Evolutionary conservation across 2,329 filamentous ascomycete genomes (phyloP), one percentile per base, ranked within the genome.

Genomic region (Alternaria hordeiaustralica): DNA sequence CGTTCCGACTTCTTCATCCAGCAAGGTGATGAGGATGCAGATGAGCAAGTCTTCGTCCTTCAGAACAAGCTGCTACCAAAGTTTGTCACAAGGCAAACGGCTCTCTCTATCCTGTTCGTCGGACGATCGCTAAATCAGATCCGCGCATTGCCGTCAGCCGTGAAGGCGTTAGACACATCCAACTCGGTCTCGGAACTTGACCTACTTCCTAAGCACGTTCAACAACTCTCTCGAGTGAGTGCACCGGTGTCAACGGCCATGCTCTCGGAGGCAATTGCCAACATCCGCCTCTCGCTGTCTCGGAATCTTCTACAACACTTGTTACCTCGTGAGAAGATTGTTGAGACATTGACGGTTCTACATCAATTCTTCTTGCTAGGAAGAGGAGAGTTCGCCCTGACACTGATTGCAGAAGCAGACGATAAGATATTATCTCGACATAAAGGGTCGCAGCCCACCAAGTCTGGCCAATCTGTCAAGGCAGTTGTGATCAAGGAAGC

Each of bases 81-180:
- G 12, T 97, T 97, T 75, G 92, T 97, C 7, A 90, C 89, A 1
- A 79, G 87, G 0, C 82, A 89, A 5, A 92, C 93, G 2, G 93
- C 93, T 8, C 86, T 88, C 4, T 97, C 94, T 0, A 93, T 98
- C 78, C 83, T 97, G 6, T 97, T 97, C 75, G 91, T 97, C 65
- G 96, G 96, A 11, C 92, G 92, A 68, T 96, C 94, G 0, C 83
- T 98, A 50, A 93, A 96, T 71, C 92, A 97, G 69, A 91, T 97
- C 58, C 87, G 91, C 54, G 65, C 82, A 70, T 58, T 79, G 46
- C 71, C 73, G 8, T 59, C 76, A 64, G 62, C 75, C 12, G 70
- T 74, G 25, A 76, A 76, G 28, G 71, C 74, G 8, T 74, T 77
- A 23, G 65, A 66, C 26, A 56, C 61, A 10, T 67, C 72, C 6